These are phyloP conservation scores for Alternaria burnsii DNA, from an alignment of 2,329 filamentous ascomycete species.

Conservation along the genomic window DNA sequence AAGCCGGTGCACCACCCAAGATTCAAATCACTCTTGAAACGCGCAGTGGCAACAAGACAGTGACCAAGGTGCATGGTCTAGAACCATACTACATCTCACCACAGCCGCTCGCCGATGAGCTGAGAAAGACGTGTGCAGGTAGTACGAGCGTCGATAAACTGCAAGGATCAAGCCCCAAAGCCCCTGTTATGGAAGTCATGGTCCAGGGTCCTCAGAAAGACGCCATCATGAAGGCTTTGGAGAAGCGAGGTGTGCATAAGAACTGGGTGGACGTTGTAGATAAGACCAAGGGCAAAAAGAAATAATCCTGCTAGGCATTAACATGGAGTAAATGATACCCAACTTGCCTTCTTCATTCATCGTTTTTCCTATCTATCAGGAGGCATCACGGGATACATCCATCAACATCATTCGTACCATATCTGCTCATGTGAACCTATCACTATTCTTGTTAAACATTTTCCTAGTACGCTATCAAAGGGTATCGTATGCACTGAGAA, in stretches of 20 bases:
- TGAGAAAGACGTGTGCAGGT: slow-evolving; percentile 74
- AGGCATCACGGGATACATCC: neutral
- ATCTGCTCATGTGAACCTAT: neutral
- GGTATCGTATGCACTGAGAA: neutral
- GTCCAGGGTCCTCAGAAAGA: slow-evolving; percentile 73
- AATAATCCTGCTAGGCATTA: slow-evolving; percentile 16
- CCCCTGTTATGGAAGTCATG: slow-evolving; percentile 71
- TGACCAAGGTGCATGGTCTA: slow-evolving; percentile 68
- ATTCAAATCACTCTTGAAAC: slow-evolving; percentile 68
- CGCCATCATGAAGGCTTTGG: slow-evolving; percentile 66
- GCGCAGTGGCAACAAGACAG: slow-evolving; percentile 71
- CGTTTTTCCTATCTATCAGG: neutral
- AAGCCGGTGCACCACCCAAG: slow-evolving; percentile 67
- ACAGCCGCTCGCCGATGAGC: slow-evolving; percentile 68
- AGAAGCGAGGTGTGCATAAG: slow-evolving; percentile 65
- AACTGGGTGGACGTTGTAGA: slow-evolving; percentile 72
- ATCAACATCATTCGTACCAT: neutral
- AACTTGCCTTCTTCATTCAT: neutral
- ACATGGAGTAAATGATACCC: slow-evolving; percentile 18
- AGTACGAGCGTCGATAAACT: slow-evolving; percentile 70
- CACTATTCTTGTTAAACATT: neutral
- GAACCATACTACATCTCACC: slow-evolving; percentile 70
- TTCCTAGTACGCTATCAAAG: neutral
- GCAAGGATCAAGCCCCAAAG: slow-evolving; percentile 66
- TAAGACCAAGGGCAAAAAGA: slow-evolving; percentile 73